A percentile compares a stretch with the other conserved stretches of the same genome.
Conservation (phyloP, 306 rosid species). For the Carpinus fangiana region DNA sequence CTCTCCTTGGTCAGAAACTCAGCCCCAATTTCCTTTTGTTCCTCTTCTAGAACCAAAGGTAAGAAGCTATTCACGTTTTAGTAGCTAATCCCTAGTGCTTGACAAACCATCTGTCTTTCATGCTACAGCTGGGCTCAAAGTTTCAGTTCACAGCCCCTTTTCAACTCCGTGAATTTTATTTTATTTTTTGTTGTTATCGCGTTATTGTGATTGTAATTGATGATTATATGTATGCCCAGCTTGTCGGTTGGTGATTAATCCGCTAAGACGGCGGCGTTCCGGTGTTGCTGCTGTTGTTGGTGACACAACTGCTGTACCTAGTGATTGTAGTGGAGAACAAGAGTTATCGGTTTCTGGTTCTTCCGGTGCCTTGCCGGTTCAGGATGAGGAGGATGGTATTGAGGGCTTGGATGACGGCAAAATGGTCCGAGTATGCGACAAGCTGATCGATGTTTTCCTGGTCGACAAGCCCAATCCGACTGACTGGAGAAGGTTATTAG, state of each 20-base stretch:
- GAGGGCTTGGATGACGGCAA: conserved; percentile 44
- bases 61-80: neutral
- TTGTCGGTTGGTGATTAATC: conserved; percentile 29
- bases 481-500: conserved; percentile 84
- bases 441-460: conserved; percentile 85
- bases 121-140: neutral
- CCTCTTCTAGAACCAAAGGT: conserved; percentile 43
- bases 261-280: conserved; percentile 25
- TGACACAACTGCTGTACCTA: conserved; percentile 28
- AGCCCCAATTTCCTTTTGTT: conserved; percentile 13
- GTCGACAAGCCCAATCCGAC: conserved; percentile 84
- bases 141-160: too few species aligned
- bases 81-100: neutral
- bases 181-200: neutral
- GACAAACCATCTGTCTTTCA: neutral
- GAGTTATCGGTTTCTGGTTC: conserved; percentile 29
- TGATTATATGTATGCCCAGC: conserved; percentile 38
- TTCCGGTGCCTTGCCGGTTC: conserved; percentile 13
- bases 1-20: conserved; percentile 21
- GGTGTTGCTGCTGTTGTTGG: conserved; percentile 41
- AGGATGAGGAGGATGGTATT: conserved; percentile 29
- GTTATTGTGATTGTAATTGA: neutral
- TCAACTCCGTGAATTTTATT: neutral
- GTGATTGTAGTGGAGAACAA: conserved; percentile 28
- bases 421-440: conserved; percentile 69